These are phyloP conservation scores for Venturia pyrina DNA, from an alignment of 2,329 filamentous ascomycete genomes.

Conservation along the genomic window DNA sequence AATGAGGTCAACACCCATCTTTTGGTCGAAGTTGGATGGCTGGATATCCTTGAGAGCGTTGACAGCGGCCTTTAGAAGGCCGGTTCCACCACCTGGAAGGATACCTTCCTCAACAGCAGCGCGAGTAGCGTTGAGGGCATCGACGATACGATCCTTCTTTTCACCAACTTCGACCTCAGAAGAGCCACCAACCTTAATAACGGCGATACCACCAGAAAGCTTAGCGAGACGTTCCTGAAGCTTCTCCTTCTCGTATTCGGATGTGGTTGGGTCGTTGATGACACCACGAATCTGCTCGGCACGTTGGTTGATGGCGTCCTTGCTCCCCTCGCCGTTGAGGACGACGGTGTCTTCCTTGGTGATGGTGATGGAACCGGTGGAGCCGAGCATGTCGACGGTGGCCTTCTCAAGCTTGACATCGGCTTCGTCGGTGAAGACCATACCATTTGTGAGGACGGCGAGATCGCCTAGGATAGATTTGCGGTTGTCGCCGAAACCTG, in stretches of 20 bases:
- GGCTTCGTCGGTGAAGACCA: slow-evolving; percentile 96
- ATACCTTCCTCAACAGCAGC: slow-evolving; percentile 99
- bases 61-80: slow-evolving; percentile 90
- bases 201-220: slow-evolving; percentile 95
- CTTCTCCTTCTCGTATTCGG: slow-evolving; percentile 99
- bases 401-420: slow-evolving; percentile 99
- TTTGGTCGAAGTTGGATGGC: slow-evolving; percentile 94
- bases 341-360: slow-evolving; percentile 99
- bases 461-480: slow-evolving; percentile 98
- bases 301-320: slow-evolving; percentile 85
- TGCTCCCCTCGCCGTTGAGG: slow-evolving; percentile 91
- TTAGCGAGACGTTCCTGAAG: slow-evolving; percentile 99
- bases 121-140: slow-evolving; percentile 94
- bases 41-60: slow-evolving; percentile 79
- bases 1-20: slow-evolving; percentile 94
- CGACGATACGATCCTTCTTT: slow-evolving; percentile 99
- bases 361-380: slow-evolving; percentile 96
- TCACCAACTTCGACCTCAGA: slow-evolving; percentile 98
- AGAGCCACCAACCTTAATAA: slow-evolving; percentile 97
- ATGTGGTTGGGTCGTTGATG: slow-evolving; percentile 86
- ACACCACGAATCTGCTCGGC: slow-evolving; percentile 99
- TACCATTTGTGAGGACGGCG: slow-evolving; percentile 89
- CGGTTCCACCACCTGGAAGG: slow-evolving; percentile 95
- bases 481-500: slow-evolving; percentile 98
- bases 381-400: slow-evolving; percentile 89